Evolutionary conservation across 2,329 filamentous ascomycete genomes (phyloP), one percentile per base, ranked within the genome.

Genomic region (Phoma sp.): DNA sequence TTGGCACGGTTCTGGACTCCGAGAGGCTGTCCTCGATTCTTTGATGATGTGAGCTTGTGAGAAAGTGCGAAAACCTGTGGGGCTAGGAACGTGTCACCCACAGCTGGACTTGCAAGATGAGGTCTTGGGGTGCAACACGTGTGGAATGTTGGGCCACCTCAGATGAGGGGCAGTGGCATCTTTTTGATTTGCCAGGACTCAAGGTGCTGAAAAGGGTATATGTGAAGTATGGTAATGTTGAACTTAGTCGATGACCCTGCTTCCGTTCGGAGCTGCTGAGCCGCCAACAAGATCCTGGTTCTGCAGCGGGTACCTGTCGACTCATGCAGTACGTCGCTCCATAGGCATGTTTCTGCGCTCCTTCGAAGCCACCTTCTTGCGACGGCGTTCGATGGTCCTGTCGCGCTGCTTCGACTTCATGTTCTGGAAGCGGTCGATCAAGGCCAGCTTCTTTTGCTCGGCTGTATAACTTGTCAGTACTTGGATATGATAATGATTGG

Each of bases 401-500:
- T 96, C 89, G 55, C 92, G 84, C 76, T 97, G 88, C 73, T 87
- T 89, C 71, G 89, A 89, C 76, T 90, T 95, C 88, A 98, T 89
- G 55, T 85, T 84, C 65, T 88, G 84, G 76, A 90, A 97, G 72
- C 89, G 86, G 66, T 95, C 88, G 69, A 90, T 80, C 58, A 97
- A 79, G 51, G 92, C 81, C 75, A 88, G 81, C 81, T 93, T 91
- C 87, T 95, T 96, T 80, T 95, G 85, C 78, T 97, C 93, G 69
- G 87, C 86, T 74, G 52, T 27, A 50, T 46, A 23, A 32, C 1
- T 1, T 41, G 51, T 71, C 47, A 71, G 69, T 47, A 57, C 11
- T 18, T 24, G 24, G 13, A 38, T 9, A 27, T 29, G 30, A 18
- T n/a, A 23, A 7, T 18, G 9, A 3, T 9, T 10, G 35, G 24